Evolutionary conservation across 1,284 basidiomycete genomes (phyloP), one percentile per base, ranked within the genome.

Genomic region (Malassezia slooffiae): DNA sequence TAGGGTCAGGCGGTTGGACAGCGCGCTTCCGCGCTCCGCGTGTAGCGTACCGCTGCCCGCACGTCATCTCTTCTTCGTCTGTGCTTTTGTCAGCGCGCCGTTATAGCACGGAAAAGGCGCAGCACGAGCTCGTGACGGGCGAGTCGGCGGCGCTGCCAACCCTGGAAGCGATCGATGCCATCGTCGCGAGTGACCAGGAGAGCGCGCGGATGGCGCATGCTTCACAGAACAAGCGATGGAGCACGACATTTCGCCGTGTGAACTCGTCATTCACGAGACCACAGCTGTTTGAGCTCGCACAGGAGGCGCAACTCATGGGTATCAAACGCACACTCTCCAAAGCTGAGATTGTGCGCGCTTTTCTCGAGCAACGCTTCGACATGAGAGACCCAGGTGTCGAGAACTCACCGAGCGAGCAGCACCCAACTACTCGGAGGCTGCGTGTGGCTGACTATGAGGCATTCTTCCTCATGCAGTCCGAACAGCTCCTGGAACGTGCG

Each of bases 251-350:
- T 13, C 19, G 27, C 5, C 8, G 31, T 26, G 15, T 48, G 3
- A 31, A 16, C n/a, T 36, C 26, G 13, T 38, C 46, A 12, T 48
- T 48, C n/a, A 43, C 46, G 5, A 40, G 40, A 8, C 29, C 33
- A 3, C 46, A 48, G 32, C 46, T 48, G 5, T 38, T 31, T 21
- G 11, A 28, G 15, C 46, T 48, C 13, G 40, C 46, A 5, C 26
- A 33, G 6, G 30, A 38, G 23, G 46, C 46, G 2, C 15, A 30
- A 0, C 11, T 48, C 3, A 15, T 19, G 7, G 24, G 16, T 22
- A 17, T 48, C 13, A 24, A 19, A n/a, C 9, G 16, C 1, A 38
- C 46, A 5, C 21, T 27, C 21, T 19, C 27, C 20, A 48, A 48
- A 21, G 21, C 31, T 10, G 17, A 31, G n/a, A 2, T 48, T 6